Base-by-base conservation (phyloP, 768 basidiomycete species). In the Tricholoma saponaceum region DNA sequence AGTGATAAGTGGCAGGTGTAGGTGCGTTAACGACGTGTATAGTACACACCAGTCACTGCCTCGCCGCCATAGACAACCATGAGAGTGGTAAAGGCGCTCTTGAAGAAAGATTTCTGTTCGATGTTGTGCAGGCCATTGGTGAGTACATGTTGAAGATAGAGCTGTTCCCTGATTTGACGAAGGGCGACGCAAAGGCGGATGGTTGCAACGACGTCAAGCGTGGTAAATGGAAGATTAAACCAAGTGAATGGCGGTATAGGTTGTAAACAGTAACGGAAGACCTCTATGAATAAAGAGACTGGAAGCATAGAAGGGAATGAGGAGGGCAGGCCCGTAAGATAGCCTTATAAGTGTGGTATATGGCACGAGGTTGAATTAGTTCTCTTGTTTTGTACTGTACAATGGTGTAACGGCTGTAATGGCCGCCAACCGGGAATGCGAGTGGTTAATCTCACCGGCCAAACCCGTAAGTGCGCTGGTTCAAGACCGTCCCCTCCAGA, bases 401-500 rank as follows among this genome's bases (percentile, higher is more conserved):
- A 61, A 68, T 90, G 80, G 88, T 69, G 65, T 62, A 90, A 83
- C 76, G 89, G 90, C 81, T 92, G 89, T 91, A 82, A 71, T 65
- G 90, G 89, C 86, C 87, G 82, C 74, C 78, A 87, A 66, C 78
- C 78, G 83, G 90, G 90, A 85, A 90, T 91, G 88, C 76, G 84
- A 75, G 75, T 79, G 82, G 79, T 82, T 80, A 73, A 72, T 72
- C 59, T 74, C 75, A 88, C 82, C 83, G 87, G 82, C 71, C 61
- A 44, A 70, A 64, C 72, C 74, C 82, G 78, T 75, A 71, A 81
- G 90, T 83, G 90, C 90, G 89, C 90, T 89, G 85, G 87, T 90
- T 91, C 90, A 87, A 91, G 87, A 80, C 88, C 81, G 84, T 85
- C 87, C 87, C 88, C 90, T 90, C 89, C 87, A 84, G 90, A 92